Evolutionary conservation across 805 yeast genomes (phyloP), one percentile per base, ranked within the genome.

Genomic region (Metschnikowia arizonensis): DNA sequence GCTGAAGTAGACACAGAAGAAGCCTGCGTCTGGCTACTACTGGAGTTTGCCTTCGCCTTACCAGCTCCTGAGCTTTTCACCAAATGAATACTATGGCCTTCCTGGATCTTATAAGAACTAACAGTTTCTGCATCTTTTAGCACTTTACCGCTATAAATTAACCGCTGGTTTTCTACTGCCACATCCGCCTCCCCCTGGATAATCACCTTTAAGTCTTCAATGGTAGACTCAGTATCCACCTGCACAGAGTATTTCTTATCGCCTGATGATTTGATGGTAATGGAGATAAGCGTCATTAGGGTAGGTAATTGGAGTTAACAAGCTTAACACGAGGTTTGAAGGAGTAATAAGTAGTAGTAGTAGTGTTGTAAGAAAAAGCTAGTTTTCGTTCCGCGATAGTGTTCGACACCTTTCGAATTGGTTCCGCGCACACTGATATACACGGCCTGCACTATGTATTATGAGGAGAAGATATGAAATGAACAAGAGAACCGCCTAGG

Each of bases 61-160:
- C 47, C 44, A 1, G 49, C 45, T 1, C 75, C 70, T 12, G 59
- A 64, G 46, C 95, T 83, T 71, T 85, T 88, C 26, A 91, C 97
- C 55, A 93, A 62, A 66, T 91, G 99, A 50, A 91, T 73, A 0
- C 96, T 83, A 63, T 88, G 95, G 23, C 95, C 97, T 45, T 78
- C 69, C 64, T 87, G 87, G 60, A 91, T 79, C 63, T 88, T 88
- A 70, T 91, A 91, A 3, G 79, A 69, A 14, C 74, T 82, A 8
- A 91, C 65, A 5, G 86, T 77, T 54, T 90, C 93, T 30, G 71
- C 73, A 59, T 91, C 97, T 64, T 90, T 90, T 60, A 91, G 76
- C 28, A 93, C 96, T 55, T 91, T 84, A 33, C 99, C 99, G 2
- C 97, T 86, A 69, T 86, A 91, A 59, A 91, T 90, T 61, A 91